Evolutionary conservation across 192 early-diverging fungal species (phyloP).

Genomic region (Lobosporangium transversale): DNA sequence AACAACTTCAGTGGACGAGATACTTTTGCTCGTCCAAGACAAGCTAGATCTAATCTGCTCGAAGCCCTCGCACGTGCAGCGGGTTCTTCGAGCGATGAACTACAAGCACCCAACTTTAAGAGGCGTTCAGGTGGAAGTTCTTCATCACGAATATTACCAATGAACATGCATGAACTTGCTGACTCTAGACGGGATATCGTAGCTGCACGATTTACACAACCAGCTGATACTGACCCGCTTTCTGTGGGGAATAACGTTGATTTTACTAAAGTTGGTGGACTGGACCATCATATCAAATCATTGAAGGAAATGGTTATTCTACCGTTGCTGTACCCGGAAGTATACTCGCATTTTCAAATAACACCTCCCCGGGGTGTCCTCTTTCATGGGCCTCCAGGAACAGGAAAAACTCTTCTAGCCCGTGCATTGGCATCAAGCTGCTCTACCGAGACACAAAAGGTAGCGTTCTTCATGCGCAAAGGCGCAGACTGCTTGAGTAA

Average conservation of each 20-base stretch:
- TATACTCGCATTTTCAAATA: conserved; percentile 67
- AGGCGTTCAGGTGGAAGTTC: conserved; percentile 27
- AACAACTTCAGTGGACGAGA: conserved; percentile 23
- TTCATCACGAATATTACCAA: conserved; percentile 41
- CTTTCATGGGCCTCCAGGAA: conserved; percentile 76
- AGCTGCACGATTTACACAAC: conserved; percentile 23
- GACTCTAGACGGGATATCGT: conserved; percentile 46
- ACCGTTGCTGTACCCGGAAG: conserved; percentile 77
- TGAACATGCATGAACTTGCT: conserved; percentile 46
- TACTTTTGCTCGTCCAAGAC: conserved; percentile 19
- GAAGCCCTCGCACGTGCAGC: conserved; percentile 33
- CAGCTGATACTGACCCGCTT: conserved; percentile 38
- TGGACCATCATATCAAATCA: conserved; percentile 66
- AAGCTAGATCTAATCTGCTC: conserved; percentile 20
- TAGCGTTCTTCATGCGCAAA: conserved; percentile 79
- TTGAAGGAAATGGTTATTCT: conserved; percentile 83
- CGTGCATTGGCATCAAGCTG: conserved; percentile 57
- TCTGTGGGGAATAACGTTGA: conserved; percentile 49
- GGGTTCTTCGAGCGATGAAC: conserved; percentile 39
- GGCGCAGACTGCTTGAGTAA: conserved; percentile 78
- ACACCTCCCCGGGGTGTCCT: conserved; percentile 72
- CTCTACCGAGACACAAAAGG: conserved; percentile 55
- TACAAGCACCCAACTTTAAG: conserved; percentile 22
- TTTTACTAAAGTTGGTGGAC: conserved; percentile 58
- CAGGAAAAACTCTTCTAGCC: conserved; percentile 80